Percentiles rank a stretch among this genome's conserved stretches.
Conservation (phyloP, 148 eudicot genomes). For the Silene latifolia region DNA sequence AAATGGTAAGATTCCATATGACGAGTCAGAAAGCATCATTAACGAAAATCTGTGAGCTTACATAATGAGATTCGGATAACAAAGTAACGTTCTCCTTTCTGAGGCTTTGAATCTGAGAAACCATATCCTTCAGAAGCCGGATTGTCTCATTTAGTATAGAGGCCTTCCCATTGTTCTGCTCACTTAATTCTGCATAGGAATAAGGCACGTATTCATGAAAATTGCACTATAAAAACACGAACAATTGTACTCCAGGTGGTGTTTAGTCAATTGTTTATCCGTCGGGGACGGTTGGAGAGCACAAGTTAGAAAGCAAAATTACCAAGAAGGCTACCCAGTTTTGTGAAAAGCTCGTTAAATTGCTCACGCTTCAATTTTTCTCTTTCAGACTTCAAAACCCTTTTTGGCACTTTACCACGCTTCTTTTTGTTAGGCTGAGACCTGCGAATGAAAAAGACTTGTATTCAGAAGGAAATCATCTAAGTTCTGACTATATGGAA, state of each 20-base stretch:
- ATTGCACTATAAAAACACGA: background rate
- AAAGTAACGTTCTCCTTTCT: slow-evolving; percentile 63
- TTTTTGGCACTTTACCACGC: slow-evolving; percentile 52
- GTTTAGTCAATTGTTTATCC: background rate
- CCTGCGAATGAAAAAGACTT: slow-evolving; percentile 31
- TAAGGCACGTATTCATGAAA: background rate
- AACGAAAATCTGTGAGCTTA: slow-evolving; percentile 31
- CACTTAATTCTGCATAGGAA: slow-evolving; percentile 48
- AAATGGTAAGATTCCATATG: background rate
- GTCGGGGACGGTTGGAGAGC: background rate
- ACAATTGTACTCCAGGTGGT: background rate
- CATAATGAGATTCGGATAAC: slow-evolving; percentile 77
- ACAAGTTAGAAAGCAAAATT: slow-evolving; percentile 24
- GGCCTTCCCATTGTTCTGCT: slow-evolving; percentile 72
- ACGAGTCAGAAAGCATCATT: background rate
- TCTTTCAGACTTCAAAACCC: slow-evolving; percentile 72
- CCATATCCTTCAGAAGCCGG: slow-evolving; percentile 50
- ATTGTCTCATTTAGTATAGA: slow-evolving; percentile 56
- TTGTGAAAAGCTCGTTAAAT: slow-evolving; percentile 72
- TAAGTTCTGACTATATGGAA: background rate
- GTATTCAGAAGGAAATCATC: background rate
- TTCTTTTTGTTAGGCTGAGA: slow-evolving; percentile 45
- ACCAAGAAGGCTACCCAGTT: slow-evolving; percentile 73
- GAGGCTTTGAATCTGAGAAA: slow-evolving; percentile 54
- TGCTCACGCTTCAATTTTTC: slow-evolving; percentile 87